phyloP scores from a whole-genome alignment of 495 filamentous ascomycete genomes.

The Astrothelium subdiscretum region DNA sequence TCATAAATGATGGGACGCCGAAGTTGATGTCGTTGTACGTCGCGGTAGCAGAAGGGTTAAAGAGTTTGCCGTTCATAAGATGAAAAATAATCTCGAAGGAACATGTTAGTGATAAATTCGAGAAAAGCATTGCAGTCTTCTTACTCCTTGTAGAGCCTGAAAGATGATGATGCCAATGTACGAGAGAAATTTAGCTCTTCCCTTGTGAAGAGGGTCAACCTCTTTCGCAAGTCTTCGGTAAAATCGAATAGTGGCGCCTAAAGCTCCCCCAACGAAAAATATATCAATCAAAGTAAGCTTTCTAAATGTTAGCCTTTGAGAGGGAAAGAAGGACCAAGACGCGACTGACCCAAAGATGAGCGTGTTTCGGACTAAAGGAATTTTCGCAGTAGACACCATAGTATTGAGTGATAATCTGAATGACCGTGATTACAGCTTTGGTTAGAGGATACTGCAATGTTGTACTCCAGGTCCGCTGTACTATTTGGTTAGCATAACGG shows the following conservation, averaged over 20 bases:
- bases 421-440: slow-evolving; percentile 4
- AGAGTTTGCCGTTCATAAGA: slow-evolving; percentile 12
- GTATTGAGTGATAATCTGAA: slow-evolving; percentile 12
- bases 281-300: slow-evolving; percentile 5
- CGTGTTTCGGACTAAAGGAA: slow-evolving; percentile 8
- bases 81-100: slow-evolving; percentile 6
- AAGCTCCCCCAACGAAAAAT: slow-evolving; percentile 11
- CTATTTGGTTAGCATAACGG: not conserved
- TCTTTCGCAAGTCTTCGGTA: slow-evolving; percentile 4
- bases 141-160: slow-evolving; percentile 11
- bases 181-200: slow-evolving; percentile 5
- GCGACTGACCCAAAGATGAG: slow-evolving; percentile 7
- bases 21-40: slow-evolving; percentile 17
- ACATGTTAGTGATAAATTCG: not conserved
- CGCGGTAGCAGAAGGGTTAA: slow-evolving; percentile 1
- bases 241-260: slow-evolving; percentile 10
- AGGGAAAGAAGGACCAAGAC: not conserved
- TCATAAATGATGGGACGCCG: slow-evolving; percentile 12
- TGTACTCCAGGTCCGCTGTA: slow-evolving; percentile 2
- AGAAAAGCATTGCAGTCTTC: not conserved
- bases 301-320: not conserved
- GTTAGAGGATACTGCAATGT: slow-evolving; percentile 11
- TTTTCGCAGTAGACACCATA: slow-evolving; percentile 14
- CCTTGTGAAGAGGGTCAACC: not conserved
- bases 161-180: slow-evolving; percentile 10